A percentile compares a stretch with the other conserved stretches of the same genome.
Conservation (phyloP, 495 filamentous ascomycete species). For the Aspergillus homomorphus region DNA sequence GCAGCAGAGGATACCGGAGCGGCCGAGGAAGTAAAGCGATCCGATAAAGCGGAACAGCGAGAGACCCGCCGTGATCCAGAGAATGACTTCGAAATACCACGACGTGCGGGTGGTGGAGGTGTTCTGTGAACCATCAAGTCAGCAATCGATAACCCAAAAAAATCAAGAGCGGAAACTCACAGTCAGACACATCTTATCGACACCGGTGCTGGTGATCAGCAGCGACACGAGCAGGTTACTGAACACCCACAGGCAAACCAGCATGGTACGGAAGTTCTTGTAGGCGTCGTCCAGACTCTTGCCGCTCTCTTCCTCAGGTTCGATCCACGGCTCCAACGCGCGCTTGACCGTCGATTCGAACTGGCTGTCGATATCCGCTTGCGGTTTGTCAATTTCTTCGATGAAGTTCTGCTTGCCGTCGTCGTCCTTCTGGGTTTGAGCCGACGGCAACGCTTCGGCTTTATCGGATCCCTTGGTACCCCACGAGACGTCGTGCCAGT, state of each 20-base stretch:
- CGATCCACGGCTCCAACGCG: constrained; percentile 71
- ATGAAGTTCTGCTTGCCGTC: constrained; percentile 83
- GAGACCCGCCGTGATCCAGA: constrained; percentile 74
- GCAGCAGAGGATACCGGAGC: constrained; percentile 79
- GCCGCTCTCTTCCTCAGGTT: constrained; percentile 67
- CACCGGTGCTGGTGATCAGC: constrained; percentile 77
- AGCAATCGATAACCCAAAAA: background rate
- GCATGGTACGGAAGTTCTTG: constrained; percentile 93
- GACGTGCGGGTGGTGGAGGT: constrained; percentile 60
- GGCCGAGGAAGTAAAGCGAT: constrained; percentile 79
- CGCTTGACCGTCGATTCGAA: constrained; percentile 95
- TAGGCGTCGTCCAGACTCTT: constrained; percentile 93
- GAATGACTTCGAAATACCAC: constrained; percentile 75
- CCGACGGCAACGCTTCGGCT: constrained; percentile 85
- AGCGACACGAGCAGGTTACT: constrained; percentile 81
- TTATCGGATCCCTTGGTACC: constrained; percentile 99
- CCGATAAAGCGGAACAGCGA: constrained; percentile 76
- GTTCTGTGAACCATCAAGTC: constrained; percentile 9
- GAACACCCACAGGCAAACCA: constrained; percentile 90
- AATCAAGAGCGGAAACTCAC: constrained; percentile 50
- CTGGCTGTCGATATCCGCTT: constrained; percentile 95
- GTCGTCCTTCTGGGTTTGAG: constrained; percentile 74
- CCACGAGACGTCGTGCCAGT: constrained; percentile 99
- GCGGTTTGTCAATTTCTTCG: constrained; percentile 92
- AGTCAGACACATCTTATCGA: constrained; percentile 73